Evolutionary conservation across 2,329 filamentous ascomycete genomes (phyloP), one percentile per base, ranked within the genome.

Genomic region (Apiospora arundinis): DNA sequence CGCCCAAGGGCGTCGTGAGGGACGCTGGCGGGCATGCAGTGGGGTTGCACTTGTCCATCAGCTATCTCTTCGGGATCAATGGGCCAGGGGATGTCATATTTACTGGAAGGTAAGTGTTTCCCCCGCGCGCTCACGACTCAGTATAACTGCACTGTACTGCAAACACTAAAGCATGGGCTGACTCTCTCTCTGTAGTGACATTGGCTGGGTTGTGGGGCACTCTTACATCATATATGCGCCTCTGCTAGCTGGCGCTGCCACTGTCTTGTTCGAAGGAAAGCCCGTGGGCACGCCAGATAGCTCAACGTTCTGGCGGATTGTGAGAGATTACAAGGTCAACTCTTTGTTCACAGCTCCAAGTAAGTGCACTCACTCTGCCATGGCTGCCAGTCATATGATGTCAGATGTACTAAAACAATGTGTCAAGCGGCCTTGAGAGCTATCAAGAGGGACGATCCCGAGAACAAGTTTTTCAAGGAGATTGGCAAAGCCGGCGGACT

Each of bases 191-290:
- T 70, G 65, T 72, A 72, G 71, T 69, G 95, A 98, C 78, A 95
- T 98, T 71, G 95, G 95, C 44, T 98, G 95, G 95, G 94, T 95
- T 0, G 93, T 96, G 0, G 93, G 93, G 2, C 91, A 95, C 79
- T 92, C 91, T 7, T 98, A 96, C 79, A 97, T 97, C 74, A 85
- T 97, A 16, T 98, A 98, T 78, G 95, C 90, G 4, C 95, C 95
- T 16, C 88, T 98, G 7, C 88, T 98, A 1, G 90, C 92, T 0
- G 95, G 95, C 6, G 95, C 95, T 1, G 92, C 95, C 1, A 97
- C 94, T 0, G 89, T 98, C 0, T 85, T 98, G 0, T 98, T 95
- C 80, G 95, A 98, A 82, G 95, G 95, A 25, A 72, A 72, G 49
- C 71, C 71, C 2, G 46, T 72, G 21, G 71, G 71, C 11, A 72